These are phyloP conservation scores for Penicillium flavigenum DNA, from an alignment of 495 filamentous ascomycete species.

Conservation along the genomic window DNA sequence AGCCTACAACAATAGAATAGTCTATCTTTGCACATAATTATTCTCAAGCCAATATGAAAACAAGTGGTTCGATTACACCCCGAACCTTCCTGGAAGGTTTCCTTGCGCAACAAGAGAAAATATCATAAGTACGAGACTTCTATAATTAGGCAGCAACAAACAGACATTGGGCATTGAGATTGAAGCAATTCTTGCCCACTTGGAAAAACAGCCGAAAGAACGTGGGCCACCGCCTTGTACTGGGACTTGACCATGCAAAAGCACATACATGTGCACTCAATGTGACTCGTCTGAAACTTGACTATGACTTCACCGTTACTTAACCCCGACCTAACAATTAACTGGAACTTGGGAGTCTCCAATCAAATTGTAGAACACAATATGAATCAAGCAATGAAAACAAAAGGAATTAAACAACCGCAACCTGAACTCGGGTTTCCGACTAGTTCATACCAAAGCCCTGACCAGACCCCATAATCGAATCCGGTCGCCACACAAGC, in stretches of 20 bases:
- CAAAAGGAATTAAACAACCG: not conserved
- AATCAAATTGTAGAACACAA: not conserved
- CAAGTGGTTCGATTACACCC: not conserved
- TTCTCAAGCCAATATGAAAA: not conserved
- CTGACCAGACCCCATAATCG: too few relatives aligned
- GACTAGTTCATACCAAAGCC: not conserved
- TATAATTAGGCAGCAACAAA: not conserved
- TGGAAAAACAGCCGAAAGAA: too few relatives aligned
- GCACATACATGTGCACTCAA: too few relatives aligned
- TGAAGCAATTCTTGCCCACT: not conserved
- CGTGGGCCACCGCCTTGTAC: not conserved
- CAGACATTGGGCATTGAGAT: not conserved
- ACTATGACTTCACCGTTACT: slow-evolving; percentile 4
- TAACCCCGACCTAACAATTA: not conserved
- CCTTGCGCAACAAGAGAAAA: not conserved
- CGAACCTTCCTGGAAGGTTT: not conserved
- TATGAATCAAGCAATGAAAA: not conserved
- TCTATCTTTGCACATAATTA: not conserved
- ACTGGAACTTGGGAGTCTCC: too few relatives aligned
- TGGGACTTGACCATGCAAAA: not conserved
- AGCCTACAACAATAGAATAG: not conserved
- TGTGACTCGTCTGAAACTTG: not conserved
- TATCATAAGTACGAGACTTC: not conserved
- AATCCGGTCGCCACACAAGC: not conserved
- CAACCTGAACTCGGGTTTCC: not conserved